phyloP scores from a whole-genome alignment of 2,329 filamentous ascomycete genomes.

The Ceratocystis ficicola region DNA sequence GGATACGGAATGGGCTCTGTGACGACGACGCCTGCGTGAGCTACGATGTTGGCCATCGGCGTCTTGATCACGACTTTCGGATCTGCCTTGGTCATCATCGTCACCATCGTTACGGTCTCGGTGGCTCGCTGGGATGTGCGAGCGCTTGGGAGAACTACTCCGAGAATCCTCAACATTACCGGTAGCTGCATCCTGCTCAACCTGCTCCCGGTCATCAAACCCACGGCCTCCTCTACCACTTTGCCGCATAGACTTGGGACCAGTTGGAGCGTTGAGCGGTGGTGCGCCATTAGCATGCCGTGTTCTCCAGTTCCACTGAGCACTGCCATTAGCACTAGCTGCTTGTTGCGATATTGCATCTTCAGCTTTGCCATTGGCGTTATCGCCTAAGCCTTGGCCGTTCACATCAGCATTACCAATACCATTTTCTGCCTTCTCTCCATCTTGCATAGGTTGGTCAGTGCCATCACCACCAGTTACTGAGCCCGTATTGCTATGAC shows the following conservation, averaged over 20 bases:
- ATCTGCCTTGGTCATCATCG: constrained; percentile 17
- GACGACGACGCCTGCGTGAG: constrained; percentile 25
- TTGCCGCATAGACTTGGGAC: constrained; percentile 88
- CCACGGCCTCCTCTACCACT: constrained; percentile 46
- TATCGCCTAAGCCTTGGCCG: constrained; percentile 8
- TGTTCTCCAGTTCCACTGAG: constrained; percentile 13
- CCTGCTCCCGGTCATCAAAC: constrained; percentile 31
- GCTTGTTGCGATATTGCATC: constrained; percentile 8
- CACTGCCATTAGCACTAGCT: background rate
- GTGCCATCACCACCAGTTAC: constrained; percentile 16
- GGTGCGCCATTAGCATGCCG: constrained; percentile 24
- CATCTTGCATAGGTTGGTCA: constrained; percentile 23
- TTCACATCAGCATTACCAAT: constrained; percentile 10
- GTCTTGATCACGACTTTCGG: constrained; percentile 21
- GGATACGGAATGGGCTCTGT: constrained; percentile 27
- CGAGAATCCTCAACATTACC: constrained; percentile 28
- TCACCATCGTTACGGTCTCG: constrained; percentile 10
- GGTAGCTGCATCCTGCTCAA: constrained; percentile 18
- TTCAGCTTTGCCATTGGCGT: constrained; percentile 13
- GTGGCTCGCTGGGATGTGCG: constrained; percentile 24
- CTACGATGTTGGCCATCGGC: constrained; percentile 19
- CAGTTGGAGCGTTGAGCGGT: constrained; percentile 68
- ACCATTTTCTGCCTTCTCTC: constrained; percentile 9
- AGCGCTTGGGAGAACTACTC: constrained; percentile 37
- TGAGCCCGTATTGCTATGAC: constrained; percentile 18